Percentiles rank a stretch among this genome's conserved stretches.
Evolutionary conservation across 2,329 filamentous ascomycete genomes (phyloP).

Genomic region (Ilyonectria mors-panacis): DNA sequence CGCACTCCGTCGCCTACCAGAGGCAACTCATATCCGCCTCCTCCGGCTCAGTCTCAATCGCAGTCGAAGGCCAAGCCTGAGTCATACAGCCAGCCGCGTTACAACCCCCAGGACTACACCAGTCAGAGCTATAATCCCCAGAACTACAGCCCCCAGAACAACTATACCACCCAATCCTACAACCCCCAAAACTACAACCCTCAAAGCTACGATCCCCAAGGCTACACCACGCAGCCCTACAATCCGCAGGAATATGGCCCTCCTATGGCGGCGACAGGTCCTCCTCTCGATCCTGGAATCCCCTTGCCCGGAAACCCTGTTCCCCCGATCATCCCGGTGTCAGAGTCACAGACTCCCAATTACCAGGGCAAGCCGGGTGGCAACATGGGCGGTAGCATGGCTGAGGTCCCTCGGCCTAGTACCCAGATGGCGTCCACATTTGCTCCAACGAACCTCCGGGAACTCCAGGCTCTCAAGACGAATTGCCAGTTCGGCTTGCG

Average conservation of each 20-base stretch:
- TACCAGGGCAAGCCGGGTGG: constrained; percentile 20
- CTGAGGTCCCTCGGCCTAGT: constrained; percentile 29
- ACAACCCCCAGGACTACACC: constrained; percentile 40
- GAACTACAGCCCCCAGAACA: constrained; percentile 28
- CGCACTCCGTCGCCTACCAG: constrained; percentile 44
- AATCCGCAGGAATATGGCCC: constrained; percentile 45
- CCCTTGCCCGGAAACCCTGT: constrained; percentile 27
- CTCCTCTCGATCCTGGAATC: constrained; percentile 34
- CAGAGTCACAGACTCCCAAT: constrained; percentile 42
- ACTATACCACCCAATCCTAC: constrained; percentile 24
- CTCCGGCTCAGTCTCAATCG: constrained; percentile 13
- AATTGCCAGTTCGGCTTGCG: constrained; percentile 55
- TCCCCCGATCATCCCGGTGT: constrained; percentile 32
- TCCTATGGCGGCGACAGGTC: constrained; percentile 9
- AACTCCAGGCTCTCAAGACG: constrained; percentile 52
- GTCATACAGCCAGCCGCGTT: constrained; percentile 36
- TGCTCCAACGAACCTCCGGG: constrained; percentile 41
- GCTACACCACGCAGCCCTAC: constrained; percentile 22
- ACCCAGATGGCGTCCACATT: constrained; percentile 37
- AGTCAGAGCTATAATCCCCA: constrained; percentile 37
- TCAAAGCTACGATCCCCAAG: constrained; percentile 17
- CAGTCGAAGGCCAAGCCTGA: constrained; percentile 25
- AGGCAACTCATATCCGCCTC: constrained; percentile 32
- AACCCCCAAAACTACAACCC: constrained; percentile 4
- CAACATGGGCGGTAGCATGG: constrained; percentile 37